Percentiles rank a stretch among this genome's conserved stretches.
These are phyloP conservation scores for Globisporangium carolinianum DNA, from an alignment of 352 stramenopile genomes.

Conservation along the genomic window DNA sequence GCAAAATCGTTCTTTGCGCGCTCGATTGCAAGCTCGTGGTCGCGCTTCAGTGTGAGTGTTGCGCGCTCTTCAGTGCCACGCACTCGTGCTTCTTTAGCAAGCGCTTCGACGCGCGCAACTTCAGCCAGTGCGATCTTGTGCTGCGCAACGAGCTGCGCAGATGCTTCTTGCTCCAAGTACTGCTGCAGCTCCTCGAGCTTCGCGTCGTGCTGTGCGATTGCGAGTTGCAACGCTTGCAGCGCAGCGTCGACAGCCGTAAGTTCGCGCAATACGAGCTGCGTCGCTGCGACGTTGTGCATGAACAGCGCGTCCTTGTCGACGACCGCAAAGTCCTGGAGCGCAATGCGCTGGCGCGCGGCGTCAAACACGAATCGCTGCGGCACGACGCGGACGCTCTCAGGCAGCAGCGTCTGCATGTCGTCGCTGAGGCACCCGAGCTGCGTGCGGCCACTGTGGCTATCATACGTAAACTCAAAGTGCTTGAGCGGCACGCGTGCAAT, in stretches of 20 bases:
- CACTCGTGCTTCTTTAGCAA: constrained; percentile 32
- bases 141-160: constrained; percentile 51
- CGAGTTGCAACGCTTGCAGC: constrained; percentile 21
- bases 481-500: constrained; percentile 47
- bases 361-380: constrained; percentile 51
- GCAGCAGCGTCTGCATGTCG: constrained; percentile 47
- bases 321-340: constrained; percentile 76
- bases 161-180: constrained; percentile 60
- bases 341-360: constrained; percentile 40
- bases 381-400: constrained; percentile 66
- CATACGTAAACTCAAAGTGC: constrained; percentile 77
- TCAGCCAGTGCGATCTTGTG: constrained; percentile 48
- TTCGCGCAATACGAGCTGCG: constrained; percentile 71
- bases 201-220: constrained; percentile 23
- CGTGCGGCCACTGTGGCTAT: constrained; percentile 53
- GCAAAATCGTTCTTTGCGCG: constrained; percentile 43
- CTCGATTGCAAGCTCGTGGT: constrained; percentile 44
- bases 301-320: constrained; percentile 89
- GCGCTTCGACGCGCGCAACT: constrained; percentile 19
- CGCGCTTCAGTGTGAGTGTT: constrained; percentile 35
- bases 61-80: constrained; percentile 46
- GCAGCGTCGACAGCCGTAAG: constrained; percentile 20
- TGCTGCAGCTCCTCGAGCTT: constrained; percentile 32
- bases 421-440: constrained; percentile 68
- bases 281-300: constrained; percentile 88